Evolutionary conservation across 2,329 filamentous ascomycete species (phyloP), one percentile per base, ranked within the genome.

Genomic region (Alternaria burnsii): DNA sequence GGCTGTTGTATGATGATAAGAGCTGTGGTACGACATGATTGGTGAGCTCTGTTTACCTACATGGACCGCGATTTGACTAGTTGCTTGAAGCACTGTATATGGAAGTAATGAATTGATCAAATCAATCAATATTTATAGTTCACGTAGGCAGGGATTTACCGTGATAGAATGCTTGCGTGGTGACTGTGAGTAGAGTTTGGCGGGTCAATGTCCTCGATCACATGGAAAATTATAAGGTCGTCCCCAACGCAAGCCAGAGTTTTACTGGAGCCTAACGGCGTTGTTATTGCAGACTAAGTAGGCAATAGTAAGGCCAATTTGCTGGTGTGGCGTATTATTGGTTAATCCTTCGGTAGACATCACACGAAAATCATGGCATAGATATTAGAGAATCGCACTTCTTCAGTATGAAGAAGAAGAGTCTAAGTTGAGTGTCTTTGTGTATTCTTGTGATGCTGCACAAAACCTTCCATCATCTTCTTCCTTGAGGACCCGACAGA

Each of bases 401-500:
- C n/a, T 41, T 41, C 5, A 30, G 18, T 41, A 5, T 14, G n/a
- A 18, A 41, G 40, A 11, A 22, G 40, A 12, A 1, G 22, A 41
- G 11, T 14, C 22, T 5, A 22, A 22, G 18, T 18, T 12, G 18
- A 22, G 40, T 22, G 11, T 20, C 3, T 4, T 11, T 8, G 2
- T 41, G 10, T 18, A 22, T 7, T 10, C 6, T 10, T 22, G 32
- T 36, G 5, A 22, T 22, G 18, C n/a, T 41, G 11, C 14, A 10
- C 18, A 7, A 41, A 22, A 22, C 3, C 14, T 9, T 8, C 6
- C 5, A 14, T 52, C 4, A 58, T 34, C 55, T 18, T 32, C 52
- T 55, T 12, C 51, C 12, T 14, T 52, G 48, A 11, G 61, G 58
- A 2, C 66, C 70, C 9, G 67, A 69, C n/a, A 76, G 20, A 32